phyloP scores from a whole-genome alignment of 225 moss, liverwort and hornwort species.

The Physcomitrium patens region DNA sequence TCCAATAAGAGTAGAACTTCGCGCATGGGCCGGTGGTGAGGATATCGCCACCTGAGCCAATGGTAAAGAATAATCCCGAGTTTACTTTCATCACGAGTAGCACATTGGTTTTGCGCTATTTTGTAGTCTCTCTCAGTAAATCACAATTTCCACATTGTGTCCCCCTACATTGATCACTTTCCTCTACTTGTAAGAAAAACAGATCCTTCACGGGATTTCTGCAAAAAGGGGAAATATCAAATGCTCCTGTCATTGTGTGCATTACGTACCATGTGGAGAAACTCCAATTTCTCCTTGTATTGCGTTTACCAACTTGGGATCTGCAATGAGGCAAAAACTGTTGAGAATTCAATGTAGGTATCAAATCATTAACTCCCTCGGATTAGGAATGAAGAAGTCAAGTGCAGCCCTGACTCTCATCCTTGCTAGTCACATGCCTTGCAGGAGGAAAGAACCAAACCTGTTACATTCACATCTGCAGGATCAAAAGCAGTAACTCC shows the following conservation, averaged over 20 bases:
- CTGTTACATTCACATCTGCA: constrained; percentile 42
- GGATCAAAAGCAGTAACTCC: constrained; percentile 83
- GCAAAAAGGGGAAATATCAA: neutral
- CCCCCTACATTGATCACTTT: neutral
- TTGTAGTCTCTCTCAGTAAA: no score
- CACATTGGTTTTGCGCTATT: neutral
- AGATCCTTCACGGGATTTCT: neutral
- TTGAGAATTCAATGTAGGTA: neutral
- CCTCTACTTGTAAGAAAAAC: neutral
- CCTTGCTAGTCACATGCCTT: neutral
- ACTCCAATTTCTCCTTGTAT: constrained; percentile 73
- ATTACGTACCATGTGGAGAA: constrained; percentile 57
- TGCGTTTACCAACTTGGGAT: constrained; percentile 51
- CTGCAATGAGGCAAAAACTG: constrained; percentile 34
- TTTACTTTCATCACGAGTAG: neutral
- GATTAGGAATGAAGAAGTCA: neutral
- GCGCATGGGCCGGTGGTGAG: constrained; percentile 44
- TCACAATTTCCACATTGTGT: neutral
- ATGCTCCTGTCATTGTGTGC: neutral
- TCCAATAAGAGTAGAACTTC: constrained; percentile 70
- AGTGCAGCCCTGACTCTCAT: neutral
- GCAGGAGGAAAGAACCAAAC: constrained; percentile 29
- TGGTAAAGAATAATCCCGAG: constrained; percentile 2
- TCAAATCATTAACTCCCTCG: neutral
- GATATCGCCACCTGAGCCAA: constrained; percentile 59